phyloP scores from a whole-genome alignment of 768 basidiomycete species.

The Naganishia randhawae region DNA sequence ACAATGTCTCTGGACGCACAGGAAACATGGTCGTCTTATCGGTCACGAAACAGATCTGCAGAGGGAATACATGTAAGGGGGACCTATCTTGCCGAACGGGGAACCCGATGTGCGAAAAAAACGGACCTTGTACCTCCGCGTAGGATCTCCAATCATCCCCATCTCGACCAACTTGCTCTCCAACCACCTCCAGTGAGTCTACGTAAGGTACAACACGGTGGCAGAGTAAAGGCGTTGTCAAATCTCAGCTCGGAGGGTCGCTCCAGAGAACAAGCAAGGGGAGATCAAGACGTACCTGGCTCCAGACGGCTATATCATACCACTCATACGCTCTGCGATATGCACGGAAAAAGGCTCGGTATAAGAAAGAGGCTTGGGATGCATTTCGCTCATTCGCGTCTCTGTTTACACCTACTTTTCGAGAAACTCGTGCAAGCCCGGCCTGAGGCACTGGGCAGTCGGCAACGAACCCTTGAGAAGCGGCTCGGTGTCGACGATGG shows the following conservation, averaged over 20 bases:
- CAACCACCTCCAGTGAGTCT: conserved; percentile 85
- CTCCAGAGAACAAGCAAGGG: background rate
- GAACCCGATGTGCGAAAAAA: conserved; percentile 55
- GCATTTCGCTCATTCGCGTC: too few relatives aligned
- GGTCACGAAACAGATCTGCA: conserved; percentile 58
- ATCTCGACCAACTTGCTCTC: conserved; percentile 82
- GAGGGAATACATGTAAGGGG: conserved; percentile 1
- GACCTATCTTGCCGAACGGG: conserved; percentile 55
- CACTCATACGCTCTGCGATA: conserved; percentile 57
- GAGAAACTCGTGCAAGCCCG: conserved; percentile 77
- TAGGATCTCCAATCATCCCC: conserved; percentile 68
- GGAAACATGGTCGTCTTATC: conserved; percentile 84
- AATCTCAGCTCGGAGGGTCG: too few relatives aligned
- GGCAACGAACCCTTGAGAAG: conserved; percentile 76
- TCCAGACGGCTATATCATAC: conserved; percentile 91
- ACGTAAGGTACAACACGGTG: conserved; percentile 18
- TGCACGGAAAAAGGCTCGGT: background rate
- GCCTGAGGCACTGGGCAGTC: conserved; percentile 74
- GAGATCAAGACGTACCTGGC: conserved; percentile 38
- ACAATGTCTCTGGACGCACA: conserved; percentile 35
- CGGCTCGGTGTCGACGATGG: conserved; percentile 76
- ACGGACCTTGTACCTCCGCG: conserved; percentile 65
- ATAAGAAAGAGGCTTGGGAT: background rate
- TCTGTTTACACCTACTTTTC: conserved; percentile 55
- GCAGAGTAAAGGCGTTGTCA: background rate